Conservation (phyloP, 257 asterid species). For the Phtheirospermum japonicum region DNA sequence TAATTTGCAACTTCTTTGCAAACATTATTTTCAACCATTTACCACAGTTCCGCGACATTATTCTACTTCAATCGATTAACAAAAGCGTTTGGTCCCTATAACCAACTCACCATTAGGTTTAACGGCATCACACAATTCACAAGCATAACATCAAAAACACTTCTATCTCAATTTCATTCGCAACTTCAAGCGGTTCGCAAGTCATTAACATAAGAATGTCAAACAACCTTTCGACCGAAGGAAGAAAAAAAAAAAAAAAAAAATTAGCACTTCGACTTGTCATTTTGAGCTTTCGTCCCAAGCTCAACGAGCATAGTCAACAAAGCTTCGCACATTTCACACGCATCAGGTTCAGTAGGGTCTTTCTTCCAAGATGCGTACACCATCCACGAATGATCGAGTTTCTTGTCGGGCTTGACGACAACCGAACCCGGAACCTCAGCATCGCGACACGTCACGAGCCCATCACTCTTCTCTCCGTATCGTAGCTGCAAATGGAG, state of each 20-base stretch:
- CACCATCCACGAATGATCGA: constrained; percentile 97
- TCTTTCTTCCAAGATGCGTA: constrained; percentile 74
- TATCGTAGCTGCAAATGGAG: constrained; percentile 77
- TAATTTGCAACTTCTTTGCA: too few relatives aligned
- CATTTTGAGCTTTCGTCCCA: constrained; percentile 32
- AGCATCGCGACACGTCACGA: constrained; percentile 92
- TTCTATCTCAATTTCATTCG: too few relatives aligned
- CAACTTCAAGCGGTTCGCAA: neutral
- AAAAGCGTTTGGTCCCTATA: too few relatives aligned
- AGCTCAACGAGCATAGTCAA: constrained; percentile 72
- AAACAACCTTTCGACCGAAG: neutral
- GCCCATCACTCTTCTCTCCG: constrained; percentile 96
- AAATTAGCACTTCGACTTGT: neutral
- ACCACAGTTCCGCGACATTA: too few relatives aligned
- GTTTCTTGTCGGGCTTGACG: constrained; percentile 62
- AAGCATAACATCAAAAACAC: neutral
- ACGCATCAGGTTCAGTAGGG: constrained; percentile 52
- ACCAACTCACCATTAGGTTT: neutral
- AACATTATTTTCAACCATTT: too few relatives aligned
- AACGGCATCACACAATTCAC: neutral
- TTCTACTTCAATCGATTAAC: too few relatives aligned
- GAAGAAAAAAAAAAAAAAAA: neutral
- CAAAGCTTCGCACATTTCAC: constrained; percentile 85
- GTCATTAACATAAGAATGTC: neutral
- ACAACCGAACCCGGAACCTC: constrained; percentile 93